Percentiles rank a stretch among this genome's conserved stretches.
These are phyloP conservation scores for Fraxinus platypoda DNA, from an alignment of 305 asterid species.

Conservation along the genomic window DNA sequence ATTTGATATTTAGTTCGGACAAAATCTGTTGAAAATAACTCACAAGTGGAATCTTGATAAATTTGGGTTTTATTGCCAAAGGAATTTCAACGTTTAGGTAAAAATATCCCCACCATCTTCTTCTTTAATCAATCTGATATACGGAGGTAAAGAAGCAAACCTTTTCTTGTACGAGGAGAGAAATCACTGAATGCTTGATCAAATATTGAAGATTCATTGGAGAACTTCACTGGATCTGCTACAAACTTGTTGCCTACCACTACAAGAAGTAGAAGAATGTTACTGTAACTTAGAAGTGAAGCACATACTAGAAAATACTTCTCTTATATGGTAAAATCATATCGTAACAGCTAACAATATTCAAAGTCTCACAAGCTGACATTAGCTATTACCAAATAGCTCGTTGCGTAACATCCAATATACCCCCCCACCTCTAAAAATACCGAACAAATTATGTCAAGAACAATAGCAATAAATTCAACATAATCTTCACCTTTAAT, in stretches of 20 bases:
- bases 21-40: neutral
- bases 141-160: slow-evolving; percentile 32
- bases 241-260: slow-evolving; percentile 76
- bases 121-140: neutral
- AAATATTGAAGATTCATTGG: slow-evolving; percentile 61
- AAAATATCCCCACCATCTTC: neutral
- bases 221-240: slow-evolving; percentile 66
- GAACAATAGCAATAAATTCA: neutral
- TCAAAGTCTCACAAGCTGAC: neutral
- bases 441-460: neutral
- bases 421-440: neutral
- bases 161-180: slow-evolving; percentile 56
- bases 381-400: neutral
- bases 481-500: neutral
- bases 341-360: neutral
- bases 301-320: neutral
- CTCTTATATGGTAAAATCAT: neutral
- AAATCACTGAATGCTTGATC: slow-evolving; percentile 46
- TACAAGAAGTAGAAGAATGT: slow-evolving; percentile 19
- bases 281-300: neutral
- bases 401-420: neutral
- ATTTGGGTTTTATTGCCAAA: neutral
- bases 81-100: neutral
- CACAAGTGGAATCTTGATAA: neutral
- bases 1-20: neutral